Conservation (phyloP, 176 grass and related monocot genomes). For the Phragmites australis region DNA sequence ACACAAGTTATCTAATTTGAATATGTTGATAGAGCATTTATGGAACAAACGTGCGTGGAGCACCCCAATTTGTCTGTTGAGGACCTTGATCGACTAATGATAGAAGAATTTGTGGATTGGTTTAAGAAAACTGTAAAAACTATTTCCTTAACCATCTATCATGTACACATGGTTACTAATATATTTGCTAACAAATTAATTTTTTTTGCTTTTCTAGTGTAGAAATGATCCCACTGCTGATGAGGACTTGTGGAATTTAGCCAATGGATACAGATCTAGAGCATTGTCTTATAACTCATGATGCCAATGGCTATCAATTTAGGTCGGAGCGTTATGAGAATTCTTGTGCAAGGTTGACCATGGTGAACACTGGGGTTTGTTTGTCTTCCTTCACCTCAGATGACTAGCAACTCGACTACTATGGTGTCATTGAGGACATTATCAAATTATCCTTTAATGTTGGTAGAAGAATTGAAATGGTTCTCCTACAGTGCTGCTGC, state of each 20-base stretch:
- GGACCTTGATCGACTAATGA: neutral
- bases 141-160: neutral
- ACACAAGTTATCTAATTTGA: neutral
- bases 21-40: neutral
- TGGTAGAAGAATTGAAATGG: slow-evolving; percentile 23
- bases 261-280: slow-evolving; percentile 12
- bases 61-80: neutral
- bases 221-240: neutral
- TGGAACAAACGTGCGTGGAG: neutral
- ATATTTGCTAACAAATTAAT: neutral
- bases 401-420: slow-evolving; percentile 12
- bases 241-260: slow-evolving; percentile 34
- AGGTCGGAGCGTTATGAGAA: slow-evolving; percentile 26
- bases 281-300: neutral
- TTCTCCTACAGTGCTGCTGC: slow-evolving; percentile 3
- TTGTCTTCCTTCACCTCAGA: slow-evolving; percentile 12
- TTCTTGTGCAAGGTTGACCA: neutral
- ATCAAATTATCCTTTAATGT: slow-evolving; percentile 5
- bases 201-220: neutral
- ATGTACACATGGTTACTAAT: neutral
- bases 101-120: neutral
- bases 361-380: slow-evolving; percentile 23
- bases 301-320: slow-evolving; percentile 17
- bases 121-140: neutral
- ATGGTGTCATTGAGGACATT: slow-evolving; percentile 29